Conservation (phyloP, 352 stramenopile species). For the Phytophthora sp. region DNA sequence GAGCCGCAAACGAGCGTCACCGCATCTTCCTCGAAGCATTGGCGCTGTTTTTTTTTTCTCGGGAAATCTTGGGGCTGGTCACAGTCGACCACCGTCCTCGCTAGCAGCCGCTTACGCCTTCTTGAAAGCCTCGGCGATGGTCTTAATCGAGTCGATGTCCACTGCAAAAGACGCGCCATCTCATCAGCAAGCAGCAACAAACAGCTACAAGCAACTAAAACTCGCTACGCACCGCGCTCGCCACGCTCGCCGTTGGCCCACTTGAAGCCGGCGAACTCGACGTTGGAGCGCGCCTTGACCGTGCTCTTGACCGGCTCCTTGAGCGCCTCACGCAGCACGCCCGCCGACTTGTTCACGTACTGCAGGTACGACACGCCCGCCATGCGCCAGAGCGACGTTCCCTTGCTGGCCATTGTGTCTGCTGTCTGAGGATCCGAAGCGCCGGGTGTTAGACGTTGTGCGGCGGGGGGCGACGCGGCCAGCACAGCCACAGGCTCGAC, state of each 20-base stretch:
- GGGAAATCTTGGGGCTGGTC: slow-evolving; percentile 7
- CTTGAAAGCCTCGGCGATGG: slow-evolving; percentile 79
- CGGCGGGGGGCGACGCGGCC: background rate
- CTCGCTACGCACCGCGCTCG: slow-evolving; percentile 62
- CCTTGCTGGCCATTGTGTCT: slow-evolving; percentile 72
- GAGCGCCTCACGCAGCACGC: slow-evolving; percentile 70
- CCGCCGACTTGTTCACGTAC: slow-evolving; percentile 88
- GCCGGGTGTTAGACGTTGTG: slow-evolving; percentile 20
- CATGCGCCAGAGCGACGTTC: slow-evolving; percentile 88
- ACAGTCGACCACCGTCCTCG: slow-evolving; percentile 4
- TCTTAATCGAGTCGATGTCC: slow-evolving; percentile 85
- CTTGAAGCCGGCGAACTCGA: slow-evolving; percentile 89
- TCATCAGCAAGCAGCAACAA: background rate
- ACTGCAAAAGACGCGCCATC: slow-evolving; percentile 31
- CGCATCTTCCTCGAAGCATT: slow-evolving; percentile 11
- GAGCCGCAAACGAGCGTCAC: no score
- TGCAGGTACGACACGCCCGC: slow-evolving; percentile 88
- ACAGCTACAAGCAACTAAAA: background rate
- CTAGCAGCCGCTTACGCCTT: slow-evolving; percentile 54
- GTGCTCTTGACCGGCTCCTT: slow-evolving; percentile 92
- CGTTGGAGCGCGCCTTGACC: slow-evolving; percentile 66
- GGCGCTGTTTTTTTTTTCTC: slow-evolving; percentile 24
- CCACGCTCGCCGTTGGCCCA: slow-evolving; percentile 84
- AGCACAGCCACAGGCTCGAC: slow-evolving; percentile 36
- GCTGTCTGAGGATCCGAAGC: slow-evolving; percentile 20